Base-by-base conservation (phyloP, 1,139 yeast genomes). In the Hemisphaericaspora xylofermentans region DNA sequence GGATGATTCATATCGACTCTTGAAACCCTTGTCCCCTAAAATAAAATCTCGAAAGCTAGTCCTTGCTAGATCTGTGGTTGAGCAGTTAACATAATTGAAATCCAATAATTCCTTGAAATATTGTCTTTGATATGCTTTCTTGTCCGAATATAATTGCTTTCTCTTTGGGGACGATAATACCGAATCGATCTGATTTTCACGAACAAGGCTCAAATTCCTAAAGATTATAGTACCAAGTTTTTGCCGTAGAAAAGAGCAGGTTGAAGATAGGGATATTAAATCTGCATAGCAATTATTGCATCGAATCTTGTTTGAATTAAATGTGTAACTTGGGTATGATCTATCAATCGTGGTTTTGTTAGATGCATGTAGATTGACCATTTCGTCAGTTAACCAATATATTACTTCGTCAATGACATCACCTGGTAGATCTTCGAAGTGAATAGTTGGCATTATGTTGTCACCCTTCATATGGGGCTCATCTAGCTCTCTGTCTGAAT, bases 101-200 rank as follows among this genome's bases (percentile, higher is more conserved):
- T 41, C 47, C 16, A 62, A 45, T 10, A 56, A 44, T 34, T 63
- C 68, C 34, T 53, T 51, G 13, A 61, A 37, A 18, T 60, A 53
- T 32, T 56, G 49, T 22, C 63, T 40, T 25, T 55, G 56, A 40
- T 56, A 57, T n/a, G 41, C 44, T 36, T 48, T 53, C 26, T 42
- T 46, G 39, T 56, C 59, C 26, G 67, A 63, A 43, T 52, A 64
- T 16, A 44, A 30, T 33, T 57, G 56, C 47, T 51, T 53, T 7
- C 50, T 35, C 31, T 44, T 48, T 12, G 68, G 66, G 15, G 46
- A 49, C 1, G 54, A 51, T 33, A 65, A 42, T 12, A 63, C 43
- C 9, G 61, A 55, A 49, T 66, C 71, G n/a, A 61, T 46, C 41
- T 61, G 63, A 43, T 63, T 63, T 24, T 43, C 42, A 25, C 71